phyloP scores from a whole-genome alignment of 1,284 basidiomycete species.

The Butyriboletus appendiculatus region DNA sequence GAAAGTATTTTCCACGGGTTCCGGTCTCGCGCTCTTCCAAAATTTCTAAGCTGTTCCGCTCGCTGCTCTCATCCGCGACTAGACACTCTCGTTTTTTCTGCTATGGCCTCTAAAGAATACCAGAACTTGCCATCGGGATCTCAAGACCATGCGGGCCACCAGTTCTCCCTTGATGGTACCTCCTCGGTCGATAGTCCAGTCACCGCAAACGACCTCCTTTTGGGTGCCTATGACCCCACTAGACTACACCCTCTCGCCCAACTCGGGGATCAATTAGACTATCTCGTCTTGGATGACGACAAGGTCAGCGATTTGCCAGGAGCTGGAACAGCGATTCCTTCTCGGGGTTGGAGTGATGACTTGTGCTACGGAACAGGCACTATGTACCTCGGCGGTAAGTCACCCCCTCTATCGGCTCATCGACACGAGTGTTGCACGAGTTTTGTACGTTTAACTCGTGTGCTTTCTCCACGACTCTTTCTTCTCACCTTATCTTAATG shows the following conservation, averaged over 20 bases:
- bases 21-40: slow-evolving; percentile 32
- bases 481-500: slow-evolving; percentile 69
- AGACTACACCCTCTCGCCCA: slow-evolving; percentile 90
- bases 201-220: slow-evolving; percentile 82
- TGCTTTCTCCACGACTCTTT: slow-evolving; percentile 35
- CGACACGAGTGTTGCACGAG: slow-evolving; percentile 50
- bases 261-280: slow-evolving; percentile 88
- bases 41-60: slow-evolving; percentile 26
- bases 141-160: slow-evolving; percentile 46
- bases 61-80: slow-evolving; percentile 20
- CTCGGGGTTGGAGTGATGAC: slow-evolving; percentile 98
- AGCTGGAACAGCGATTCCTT: slow-evolving; percentile 83
- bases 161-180: slow-evolving; percentile 49
- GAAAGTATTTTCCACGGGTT: slow-evolving; percentile 24
- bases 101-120: slow-evolving; percentile 32
- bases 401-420: slow-evolving; percentile 51
- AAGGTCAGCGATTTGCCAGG: slow-evolving; percentile 88
- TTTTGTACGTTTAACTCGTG: slow-evolving; percentile 52
- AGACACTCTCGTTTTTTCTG: slow-evolving; percentile 6
- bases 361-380: slow-evolving; percentile 99
- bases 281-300: slow-evolving; percentile 91
- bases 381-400: slow-evolving; percentile 95
- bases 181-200: slow-evolving; percentile 53
- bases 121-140: slow-evolving; percentile 28
- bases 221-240: slow-evolving; percentile 84